Evolutionary conservation across 2,329 filamentous ascomycete genomes (phyloP), one percentile per base, ranked within the genome.

Genomic region (Diaporthe sp.): DNA sequence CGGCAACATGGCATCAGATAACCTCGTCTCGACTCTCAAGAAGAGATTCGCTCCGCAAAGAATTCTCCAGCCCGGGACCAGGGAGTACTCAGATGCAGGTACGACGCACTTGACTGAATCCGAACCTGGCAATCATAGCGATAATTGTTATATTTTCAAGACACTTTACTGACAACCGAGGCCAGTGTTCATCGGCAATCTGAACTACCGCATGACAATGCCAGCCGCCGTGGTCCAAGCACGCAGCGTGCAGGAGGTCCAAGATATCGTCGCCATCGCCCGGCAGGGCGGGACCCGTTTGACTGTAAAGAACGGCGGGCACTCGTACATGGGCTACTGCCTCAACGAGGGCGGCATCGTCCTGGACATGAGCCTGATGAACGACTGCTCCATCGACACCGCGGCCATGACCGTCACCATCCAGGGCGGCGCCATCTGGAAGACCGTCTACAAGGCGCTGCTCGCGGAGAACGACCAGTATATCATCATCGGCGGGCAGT

Each of bases 291-390:
- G 25, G 0, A 25, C 51, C 4, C 25, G 51, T 25, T 0, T 55
- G 19, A 28, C 51, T 8, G 51, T 55, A 25, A 55, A 15, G n/a
- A 25, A 25, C 5, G 51, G 51, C 51, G n/a, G 51, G 13, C 51
- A 55, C 6, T 25, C 49, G n/a, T 25, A 28, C n/a, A 28, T 55
- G 51, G n/a, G n/a, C 10, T 55, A 55, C 51, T 28, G 51, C 17
- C n/a, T 53, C 9, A 53, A 53, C 49, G 9, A 53, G 49, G 49
- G 49, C n/a, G 49, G 49, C n/a, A 53, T 53, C n/a, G 49, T 53
- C 22, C 49, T 53, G n/a, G 49, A 53, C 49, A 53, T 53, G n/a
- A 53, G 49, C 49, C n/a, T 53, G 49, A 53, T 53, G n/a, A 53
- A 53, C n/a, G 49, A 53, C 49, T 53, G 49, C 49, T 53, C 49